Conservation (phyloP, 2,329 filamentous ascomycete genomes). For the Colletotrichum camelliae region DNA sequence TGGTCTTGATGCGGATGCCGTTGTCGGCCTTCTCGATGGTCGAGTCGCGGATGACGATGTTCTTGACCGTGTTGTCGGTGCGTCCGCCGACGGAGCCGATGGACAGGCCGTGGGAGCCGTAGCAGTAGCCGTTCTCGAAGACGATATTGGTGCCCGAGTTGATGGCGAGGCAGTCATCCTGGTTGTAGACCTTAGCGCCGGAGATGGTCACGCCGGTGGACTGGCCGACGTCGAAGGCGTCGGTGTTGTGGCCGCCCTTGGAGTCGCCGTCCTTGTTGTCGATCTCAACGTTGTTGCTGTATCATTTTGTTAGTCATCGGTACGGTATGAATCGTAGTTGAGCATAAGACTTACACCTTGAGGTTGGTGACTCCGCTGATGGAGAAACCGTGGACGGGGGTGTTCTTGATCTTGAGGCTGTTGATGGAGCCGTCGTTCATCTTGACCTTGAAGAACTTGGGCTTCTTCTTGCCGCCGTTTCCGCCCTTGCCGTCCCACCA, state of each 20-base stretch:
- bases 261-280: conserved; percentile 44
- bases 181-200: conserved; percentile 61
- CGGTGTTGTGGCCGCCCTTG: conserved; percentile 57
- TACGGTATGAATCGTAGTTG: not conserved
- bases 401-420: conserved; percentile 45
- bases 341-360: conserved; percentile 34
- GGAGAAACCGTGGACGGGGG: conserved; percentile 46
- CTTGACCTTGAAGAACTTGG: conserved; percentile 62
- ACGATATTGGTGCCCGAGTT: conserved; percentile 57
- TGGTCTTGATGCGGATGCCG: conserved; percentile 57
- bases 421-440: conserved; percentile 42
- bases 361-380: conserved; percentile 41
- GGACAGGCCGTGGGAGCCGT: conserved; percentile 47
- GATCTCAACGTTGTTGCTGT: conserved; percentile 38
- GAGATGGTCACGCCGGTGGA: conserved; percentile 56
- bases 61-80: conserved; percentile 56
- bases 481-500: conserved; percentile 69
- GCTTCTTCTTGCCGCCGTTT: conserved; percentile 67
- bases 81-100: conserved; percentile 53
- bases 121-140: conserved; percentile 50
- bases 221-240: conserved; percentile 61
- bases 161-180: conserved; percentile 66
- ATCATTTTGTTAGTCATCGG: rapidly evolving
- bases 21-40: conserved; percentile 58
- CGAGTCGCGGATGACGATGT: conserved; percentile 55